phyloP scores from a whole-genome alignment of 805 yeast species.

The Hanseniaspora jakobsenii region DNA sequence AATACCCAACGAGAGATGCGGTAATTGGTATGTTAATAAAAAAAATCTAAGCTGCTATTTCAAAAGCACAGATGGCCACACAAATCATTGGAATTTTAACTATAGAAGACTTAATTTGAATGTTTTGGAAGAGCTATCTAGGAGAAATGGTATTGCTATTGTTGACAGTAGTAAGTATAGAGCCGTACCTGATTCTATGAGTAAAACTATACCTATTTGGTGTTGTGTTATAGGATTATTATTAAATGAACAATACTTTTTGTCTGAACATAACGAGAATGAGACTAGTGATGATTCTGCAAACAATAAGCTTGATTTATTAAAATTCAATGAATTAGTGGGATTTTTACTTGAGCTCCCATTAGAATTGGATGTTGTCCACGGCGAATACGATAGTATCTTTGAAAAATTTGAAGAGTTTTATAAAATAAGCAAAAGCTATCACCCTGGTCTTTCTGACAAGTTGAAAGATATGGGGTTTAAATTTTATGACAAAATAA shows the following conservation, averaged over 20 bases:
- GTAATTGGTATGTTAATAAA: conserved; percentile 67
- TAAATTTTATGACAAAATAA: not conserved
- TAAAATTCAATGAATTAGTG: not conserved
- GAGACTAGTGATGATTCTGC: too few relatives aligned
- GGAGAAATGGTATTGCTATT: conserved; percentile 39
- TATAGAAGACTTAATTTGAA: conserved; percentile 64
- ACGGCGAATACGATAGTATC: conserved; percentile 1
- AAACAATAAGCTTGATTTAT: not conserved
- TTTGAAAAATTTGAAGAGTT: not conserved
- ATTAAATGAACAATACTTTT: conserved; percentile 21
- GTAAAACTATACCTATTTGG: conserved; percentile 87
- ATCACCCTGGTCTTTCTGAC: not conserved
- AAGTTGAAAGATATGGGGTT: not conserved
- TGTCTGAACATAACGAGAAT: not conserved
- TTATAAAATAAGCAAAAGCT: not conserved
- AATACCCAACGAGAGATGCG: conserved; percentile 75
- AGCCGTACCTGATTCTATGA: conserved; percentile 70
- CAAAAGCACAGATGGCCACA: conserved; percentile 88
- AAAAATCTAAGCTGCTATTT: conserved; percentile 48
- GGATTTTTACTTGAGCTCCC: conserved; percentile 1
- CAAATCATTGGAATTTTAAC: conserved; percentile 67
- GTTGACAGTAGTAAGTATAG: conserved; percentile 87
- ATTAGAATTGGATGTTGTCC: not conserved
- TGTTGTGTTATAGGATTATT: conserved; percentile 61
- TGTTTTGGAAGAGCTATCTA: conserved; percentile 38